Evolutionary conservation across 2,329 filamentous ascomycete species (phyloP).

Genomic region (Laburnicola sp.): DNA sequence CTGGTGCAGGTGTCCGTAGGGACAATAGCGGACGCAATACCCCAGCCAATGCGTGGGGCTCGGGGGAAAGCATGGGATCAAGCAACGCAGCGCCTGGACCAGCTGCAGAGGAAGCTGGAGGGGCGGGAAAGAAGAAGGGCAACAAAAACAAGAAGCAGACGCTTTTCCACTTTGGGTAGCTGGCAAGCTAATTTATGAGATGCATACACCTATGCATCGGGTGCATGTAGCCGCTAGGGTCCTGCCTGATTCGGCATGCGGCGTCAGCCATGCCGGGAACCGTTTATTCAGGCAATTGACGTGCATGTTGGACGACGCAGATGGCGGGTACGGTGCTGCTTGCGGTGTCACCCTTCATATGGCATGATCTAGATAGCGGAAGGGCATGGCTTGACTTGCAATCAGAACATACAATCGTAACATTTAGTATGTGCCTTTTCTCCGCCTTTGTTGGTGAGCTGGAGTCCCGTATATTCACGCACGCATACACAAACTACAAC

Average conservation of each 20-base stretch:
- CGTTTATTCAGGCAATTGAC: conserved; percentile 11
- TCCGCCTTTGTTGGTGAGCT: too few relatives aligned
- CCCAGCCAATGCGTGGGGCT: conserved; percentile 48
- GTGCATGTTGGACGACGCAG: neutral
- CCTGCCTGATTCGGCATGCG: conserved; percentile 12
- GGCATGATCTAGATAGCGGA: too few relatives aligned
- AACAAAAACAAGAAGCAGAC: conserved; percentile 57
- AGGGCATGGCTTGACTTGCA: too few relatives aligned
- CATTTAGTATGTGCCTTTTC: too few relatives aligned
- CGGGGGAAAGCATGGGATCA: conserved; percentile 29
- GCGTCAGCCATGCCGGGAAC: neutral
- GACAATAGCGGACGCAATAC: conserved; percentile 47
- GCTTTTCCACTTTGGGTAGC: conserved; percentile 54
- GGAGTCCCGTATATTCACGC: too few relatives aligned
- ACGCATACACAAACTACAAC: too few relatives aligned
- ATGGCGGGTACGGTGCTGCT: too few relatives aligned
- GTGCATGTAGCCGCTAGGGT: neutral
- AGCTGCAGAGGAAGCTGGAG: conserved; percentile 28
- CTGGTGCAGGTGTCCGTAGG: conserved; percentile 49
- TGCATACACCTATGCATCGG: conserved; percentile 5
- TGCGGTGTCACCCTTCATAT: too few relatives aligned
- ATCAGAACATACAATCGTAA: too few relatives aligned
- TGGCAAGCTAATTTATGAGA: neutral
- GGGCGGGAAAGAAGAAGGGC: conserved; percentile 49
- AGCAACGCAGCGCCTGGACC: conserved; percentile 22